Base-by-base conservation (phyloP, 129 eudicot species). In the Centaurea solstitialis region DNA sequence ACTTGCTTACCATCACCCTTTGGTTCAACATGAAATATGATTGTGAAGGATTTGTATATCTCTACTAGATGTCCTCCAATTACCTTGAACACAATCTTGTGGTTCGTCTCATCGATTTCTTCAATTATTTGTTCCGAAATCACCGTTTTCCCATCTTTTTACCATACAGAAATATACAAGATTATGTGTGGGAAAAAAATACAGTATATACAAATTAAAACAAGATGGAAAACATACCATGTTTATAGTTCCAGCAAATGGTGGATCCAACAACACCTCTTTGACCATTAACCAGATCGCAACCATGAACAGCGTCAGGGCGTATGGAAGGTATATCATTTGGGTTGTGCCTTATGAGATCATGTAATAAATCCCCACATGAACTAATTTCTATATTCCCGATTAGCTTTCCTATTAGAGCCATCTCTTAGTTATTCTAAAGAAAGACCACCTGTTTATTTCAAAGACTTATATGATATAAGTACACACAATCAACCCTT, bases 211-310 rank as follows among this genome's bases (percentile, higher is more conserved):
- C 57, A 45, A 45, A 45, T 10, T 20, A n/a, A 47, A 47, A n/a
- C 9, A n/a, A 61, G 18, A 62, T 18, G 12, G 68, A 62, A 62
- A 47, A 68, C 1, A 1, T 40, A 80, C 85, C 82, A 38, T 39
- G 79, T 50, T 79, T 67, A 68, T 85, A 85, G 13, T 40, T 59
- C 82, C 88, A 85, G 13, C 30, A 24, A 6, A 85, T 43, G 20
- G n/a, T 57, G 30, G 85, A 80, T 5, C 85, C 88, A 40, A 41
- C 82, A 1, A 7, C 74, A 3, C 85, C 85, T 13, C 28, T 75
- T 12, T 75, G 70, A 65, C 88, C 88, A 15, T 70, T 78, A 71
- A 68, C 70, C 38, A 85, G 28, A n/a, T 75, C 79, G 72, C 79
- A 85, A 8, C 45, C 76, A 7, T 85, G 82, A 3, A 85, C 68